Conservation (phyloP, 1,139 yeast genomes). For the Diutina scorzettiae region DNA sequence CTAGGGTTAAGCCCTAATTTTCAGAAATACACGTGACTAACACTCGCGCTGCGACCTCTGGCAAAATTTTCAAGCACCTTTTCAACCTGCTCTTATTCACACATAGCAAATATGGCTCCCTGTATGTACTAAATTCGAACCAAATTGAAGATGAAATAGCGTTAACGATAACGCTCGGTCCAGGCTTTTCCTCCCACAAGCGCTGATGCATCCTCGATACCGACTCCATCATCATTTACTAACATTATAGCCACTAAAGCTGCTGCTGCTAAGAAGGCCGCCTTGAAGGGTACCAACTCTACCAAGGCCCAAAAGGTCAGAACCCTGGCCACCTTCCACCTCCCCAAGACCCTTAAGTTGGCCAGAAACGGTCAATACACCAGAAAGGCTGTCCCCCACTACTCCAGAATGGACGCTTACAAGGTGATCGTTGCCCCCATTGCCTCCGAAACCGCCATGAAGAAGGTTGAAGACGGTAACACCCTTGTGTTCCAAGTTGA, state of each 20-base stretch:
- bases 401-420: conserved; percentile 94
- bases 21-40: too few species aligned
- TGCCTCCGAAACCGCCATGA: conserved; percentile 98
- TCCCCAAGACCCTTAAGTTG: conserved; percentile 94
- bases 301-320: conserved; percentile 88
- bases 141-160: too few species aligned
- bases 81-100: conserved; percentile 9
- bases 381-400: conserved; percentile 93
- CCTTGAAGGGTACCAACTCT: conserved; percentile 92
- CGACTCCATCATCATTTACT: conserved; percentile 12
- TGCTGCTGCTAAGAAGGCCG: conserved; percentile 97
- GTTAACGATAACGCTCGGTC: too few species aligned
- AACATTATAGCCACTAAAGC: conserved; percentile 49
- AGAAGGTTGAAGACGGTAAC: conserved; percentile 99
- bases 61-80: conserved; percentile 10
- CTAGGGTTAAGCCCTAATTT: background rate
- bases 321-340: conserved; percentile 90
- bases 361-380: conserved; percentile 94
- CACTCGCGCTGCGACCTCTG: too few species aligned
- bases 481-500: conserved; percentile 98
- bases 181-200: background rate
- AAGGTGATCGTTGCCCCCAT: conserved; percentile 90
- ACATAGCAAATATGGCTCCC: conserved; percentile 12
- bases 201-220: background rate
- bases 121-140: conserved; percentile 10